Base-by-base conservation (phyloP, 2,329 filamentous ascomycete species). In the Chrysoporthe deuterocubensis region DNA sequence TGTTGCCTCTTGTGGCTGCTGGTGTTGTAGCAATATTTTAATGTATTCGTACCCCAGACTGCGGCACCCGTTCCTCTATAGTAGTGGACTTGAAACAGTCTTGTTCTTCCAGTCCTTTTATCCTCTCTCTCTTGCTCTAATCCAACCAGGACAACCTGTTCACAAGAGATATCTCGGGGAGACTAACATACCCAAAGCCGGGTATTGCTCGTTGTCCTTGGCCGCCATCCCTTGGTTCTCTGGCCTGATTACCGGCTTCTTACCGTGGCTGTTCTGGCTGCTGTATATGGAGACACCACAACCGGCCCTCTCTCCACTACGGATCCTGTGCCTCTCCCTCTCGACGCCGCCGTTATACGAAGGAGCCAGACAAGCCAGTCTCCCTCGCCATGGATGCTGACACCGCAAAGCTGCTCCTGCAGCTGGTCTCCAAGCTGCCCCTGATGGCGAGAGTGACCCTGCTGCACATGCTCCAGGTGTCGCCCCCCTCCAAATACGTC, bases 401-500 rank as follows among this genome's bases (percentile, higher is more conserved):
- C 65, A 72, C 64, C 57, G 63, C 72, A 43, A 70, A 70, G 21
- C 62, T 74, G 43, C 66, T 71, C 58, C 63, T 77, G 50, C 69
- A 75, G 21, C 70, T 87, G n/a, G 71, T 89, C 37, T 84, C 87
- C 11, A 83, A 85, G 71, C 74, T 92, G 2, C 90, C 91, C 0
- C 79, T 89, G 11, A 81, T 92, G 9, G 74, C 86, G n/a, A 88
- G 87, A 70, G 85, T 89, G 1, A 83, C 88, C 2, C 70, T 92
- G 14, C 80, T 85, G 60, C 91, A 94, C 73, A 75, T 89, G 2
- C 82, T 97, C 8, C 86, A 85, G 40, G 79, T 91, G 52, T 93
- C 94, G 0, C 84, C 90, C 44, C 89, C 89, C 8, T 87, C 90
- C 4, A 87, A 88, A 59, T 93, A 96, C 81, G 90, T 95, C 80